Evolutionary conservation across 2,329 filamentous ascomycete species (phyloP), one percentile per base, ranked within the genome.

Genomic region (Cordyceps cateniannulata): DNA sequence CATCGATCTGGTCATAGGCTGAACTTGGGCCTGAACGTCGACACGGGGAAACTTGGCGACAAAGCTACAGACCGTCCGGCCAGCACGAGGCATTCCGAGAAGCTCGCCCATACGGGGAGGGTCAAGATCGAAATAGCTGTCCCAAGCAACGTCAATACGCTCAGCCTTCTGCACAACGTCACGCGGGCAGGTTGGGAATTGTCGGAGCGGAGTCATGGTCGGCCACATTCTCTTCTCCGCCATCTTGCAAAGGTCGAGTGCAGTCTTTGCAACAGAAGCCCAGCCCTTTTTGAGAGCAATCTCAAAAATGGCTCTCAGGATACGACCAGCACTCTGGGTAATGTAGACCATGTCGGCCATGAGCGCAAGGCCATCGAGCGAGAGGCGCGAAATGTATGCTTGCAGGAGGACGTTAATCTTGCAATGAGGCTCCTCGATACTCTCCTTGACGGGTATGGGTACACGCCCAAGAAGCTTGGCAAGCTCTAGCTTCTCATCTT

Each of bases 191-290:
- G 79, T 78, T 3, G 89, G 85, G 70, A 99, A 99, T 70, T 99
- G 95, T 59, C 95, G 86, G 35, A 99, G 80, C 12, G 96, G 95
- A 42, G 91, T 91, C 95, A 98, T 99, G 6, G 93, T 98, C 16
- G 93, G 93, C 95, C 95, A 99, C 96, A 99, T 99, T 54, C 96
- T 85, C 81, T 96, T 96, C 79, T 99, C 95, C 0, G 93, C 95
- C 91, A 96, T 98, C 78, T 99, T 99, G 78, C 96, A 99, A 58
- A 99, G 82, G 68, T 96, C 91, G 47, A 99, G 80, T 0, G 95
- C 93, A 64, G 89, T 91, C 77, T 95, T 96, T 9, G 95, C 91
- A 3, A 98, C 95, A 18, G 87, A 88, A 1, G 95, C 86, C 93
- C 93, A 99, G 38, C 93, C 93, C 75, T 97, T 97, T 77, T 93